Conservation (phyloP, 1,284 basidiomycete genomes). For the Sanghuangporus baumii region DNA sequence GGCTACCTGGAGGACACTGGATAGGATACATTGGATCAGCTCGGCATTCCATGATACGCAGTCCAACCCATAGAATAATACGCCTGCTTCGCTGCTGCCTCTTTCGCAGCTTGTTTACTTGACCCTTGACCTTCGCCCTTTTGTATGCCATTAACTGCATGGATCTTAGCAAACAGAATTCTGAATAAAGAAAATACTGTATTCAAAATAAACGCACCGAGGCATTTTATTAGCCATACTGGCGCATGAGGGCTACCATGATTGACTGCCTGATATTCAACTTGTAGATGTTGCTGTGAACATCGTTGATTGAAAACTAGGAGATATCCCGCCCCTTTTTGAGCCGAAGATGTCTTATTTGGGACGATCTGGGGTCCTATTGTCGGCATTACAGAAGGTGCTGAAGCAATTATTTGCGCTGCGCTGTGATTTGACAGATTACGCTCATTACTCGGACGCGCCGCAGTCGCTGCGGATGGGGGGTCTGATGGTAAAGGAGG, state of each 20-base stretch:
- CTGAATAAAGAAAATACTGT: not conserved
- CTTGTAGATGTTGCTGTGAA: constrained; percentile 50
- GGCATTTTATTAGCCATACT: constrained; percentile 57
- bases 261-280: constrained; percentile 55
- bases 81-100: constrained; percentile 23
- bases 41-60: not conserved
- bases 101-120: constrained; percentile 24
- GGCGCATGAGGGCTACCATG: constrained; percentile 60
- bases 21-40: not conserved
- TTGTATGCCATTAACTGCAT: constrained; percentile 21
- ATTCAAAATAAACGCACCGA: constrained; percentile 37
- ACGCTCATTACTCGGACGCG: not conserved
- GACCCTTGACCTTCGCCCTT: constrained; percentile 20
- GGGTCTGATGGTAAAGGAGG: not conserved
- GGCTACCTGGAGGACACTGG: too few species aligned
- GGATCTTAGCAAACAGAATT: not conserved
- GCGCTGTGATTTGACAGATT: not conserved
- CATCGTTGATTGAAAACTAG: constrained; percentile 71
- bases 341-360: constrained; percentile 17
- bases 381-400: not conserved
- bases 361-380: not conserved
- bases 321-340: constrained; percentile 45
- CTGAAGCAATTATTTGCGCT: not conserved
- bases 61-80: constrained; percentile 18
- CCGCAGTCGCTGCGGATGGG: not conserved